Evolutionary conservation across 768 basidiomycete genomes (phyloP).

Genomic region (Macrolepiota dolichaula): DNA sequence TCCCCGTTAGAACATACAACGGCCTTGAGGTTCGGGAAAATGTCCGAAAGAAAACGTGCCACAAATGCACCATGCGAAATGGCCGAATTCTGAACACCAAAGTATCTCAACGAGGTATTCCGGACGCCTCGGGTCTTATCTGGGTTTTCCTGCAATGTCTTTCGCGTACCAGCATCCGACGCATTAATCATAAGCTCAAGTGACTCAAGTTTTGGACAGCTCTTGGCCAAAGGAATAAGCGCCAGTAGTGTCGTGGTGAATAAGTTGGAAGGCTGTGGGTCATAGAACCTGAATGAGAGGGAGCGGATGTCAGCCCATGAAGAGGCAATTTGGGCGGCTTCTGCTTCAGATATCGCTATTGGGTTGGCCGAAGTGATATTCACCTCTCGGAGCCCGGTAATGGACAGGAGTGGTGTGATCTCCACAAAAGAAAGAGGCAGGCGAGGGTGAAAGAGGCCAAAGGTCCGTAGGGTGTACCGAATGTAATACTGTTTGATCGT

Average conservation of each 20-base stretch:
- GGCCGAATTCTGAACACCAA: not conserved
- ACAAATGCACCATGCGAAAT: not conserved
- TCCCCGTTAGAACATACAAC: not conserved
- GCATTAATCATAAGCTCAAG: not conserved
- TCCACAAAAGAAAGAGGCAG: too few relatives aligned
- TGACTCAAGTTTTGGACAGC: not conserved
- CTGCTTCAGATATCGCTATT: not conserved
- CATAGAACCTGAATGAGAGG: too few relatives aligned
- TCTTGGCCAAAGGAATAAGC: not conserved
- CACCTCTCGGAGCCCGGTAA: not conserved
- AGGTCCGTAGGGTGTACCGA: too few relatives aligned
- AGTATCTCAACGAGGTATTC: not conserved
- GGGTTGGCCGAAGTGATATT: not conserved
- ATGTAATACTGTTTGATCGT: not conserved
- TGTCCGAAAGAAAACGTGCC: not conserved
- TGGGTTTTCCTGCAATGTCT: not conserved
- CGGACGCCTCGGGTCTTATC: not conserved
- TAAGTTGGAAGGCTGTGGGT: too few relatives aligned
- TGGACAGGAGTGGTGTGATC: too few relatives aligned
- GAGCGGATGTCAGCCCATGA: too few relatives aligned
- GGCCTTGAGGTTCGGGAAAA: not conserved
- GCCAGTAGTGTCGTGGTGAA: not conserved
- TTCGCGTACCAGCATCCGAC: not conserved
- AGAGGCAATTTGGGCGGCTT: too few relatives aligned
- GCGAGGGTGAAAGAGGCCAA: too few relatives aligned